These are phyloP conservation scores for Rhodotorula toruloides DNA, from an alignment of 768 basidiomycete genomes.

Conservation along the genomic window DNA sequence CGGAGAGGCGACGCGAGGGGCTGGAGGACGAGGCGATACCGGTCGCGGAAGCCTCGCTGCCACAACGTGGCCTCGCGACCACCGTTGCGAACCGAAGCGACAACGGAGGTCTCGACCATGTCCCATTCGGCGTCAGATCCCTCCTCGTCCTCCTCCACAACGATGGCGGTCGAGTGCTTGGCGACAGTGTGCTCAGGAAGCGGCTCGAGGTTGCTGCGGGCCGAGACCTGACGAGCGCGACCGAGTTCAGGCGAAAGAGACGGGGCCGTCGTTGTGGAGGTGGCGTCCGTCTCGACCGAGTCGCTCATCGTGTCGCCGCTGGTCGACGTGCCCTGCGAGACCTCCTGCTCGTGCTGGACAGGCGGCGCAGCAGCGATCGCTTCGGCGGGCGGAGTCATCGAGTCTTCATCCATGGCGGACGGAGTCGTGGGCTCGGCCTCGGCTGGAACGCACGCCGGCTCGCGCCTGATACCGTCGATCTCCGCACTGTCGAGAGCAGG, in stretches of 20 bases:
- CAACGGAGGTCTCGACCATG: constrained; percentile 62
- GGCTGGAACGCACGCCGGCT: too few relatives aligned
- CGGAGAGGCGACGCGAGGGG: constrained; percentile 10
- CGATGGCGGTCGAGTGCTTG: background rate
- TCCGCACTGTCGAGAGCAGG: too few relatives aligned
- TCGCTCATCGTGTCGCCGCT: too few relatives aligned
- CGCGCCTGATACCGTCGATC: too few relatives aligned
- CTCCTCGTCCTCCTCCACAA: constrained; percentile 58
- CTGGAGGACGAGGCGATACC: constrained; percentile 58
- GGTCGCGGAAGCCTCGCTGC: constrained; percentile 84
- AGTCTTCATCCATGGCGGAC: too few relatives aligned
- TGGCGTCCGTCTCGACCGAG: too few relatives aligned
- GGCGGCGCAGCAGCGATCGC: too few relatives aligned
- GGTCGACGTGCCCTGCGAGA: too few relatives aligned
- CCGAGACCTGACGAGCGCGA: constrained; percentile 3
- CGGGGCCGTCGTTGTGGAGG: constrained; percentile 52
- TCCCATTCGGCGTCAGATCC: constrained; percentile 70
- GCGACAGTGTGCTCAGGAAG: background rate
- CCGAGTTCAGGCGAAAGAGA: constrained; percentile 37
- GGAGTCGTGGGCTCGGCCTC: too few relatives aligned
- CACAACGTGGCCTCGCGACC: constrained; percentile 70
- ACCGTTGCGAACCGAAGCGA: constrained; percentile 68
- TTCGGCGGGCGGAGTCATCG: too few relatives aligned
- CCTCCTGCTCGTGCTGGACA: too few relatives aligned
- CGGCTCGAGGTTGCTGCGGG: constrained; percentile 20